Percentiles rank a stretch among this genome's conserved stretches.
phyloP scores from a whole-genome alignment of 371 early-diverging fungal genomes.

The Entomophthora muscae region DNA sequence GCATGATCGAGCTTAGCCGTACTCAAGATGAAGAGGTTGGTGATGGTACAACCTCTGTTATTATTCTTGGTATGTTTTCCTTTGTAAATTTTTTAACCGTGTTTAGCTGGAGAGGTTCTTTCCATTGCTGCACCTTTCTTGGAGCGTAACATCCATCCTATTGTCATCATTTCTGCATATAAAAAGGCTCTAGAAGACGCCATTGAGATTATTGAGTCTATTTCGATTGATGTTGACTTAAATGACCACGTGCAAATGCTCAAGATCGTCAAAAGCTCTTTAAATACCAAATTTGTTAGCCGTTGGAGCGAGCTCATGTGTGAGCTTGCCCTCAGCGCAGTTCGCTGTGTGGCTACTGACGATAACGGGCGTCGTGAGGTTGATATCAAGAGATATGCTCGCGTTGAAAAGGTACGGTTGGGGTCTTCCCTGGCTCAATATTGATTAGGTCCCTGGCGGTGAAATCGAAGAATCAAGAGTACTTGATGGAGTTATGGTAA shows the following conservation, averaged over 20 bases:
- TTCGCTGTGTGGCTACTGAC: conserved; percentile 70
- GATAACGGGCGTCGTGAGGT: conserved; percentile 62
- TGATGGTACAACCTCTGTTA: conserved; percentile 99
- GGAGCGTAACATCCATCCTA: conserved; percentile 96
- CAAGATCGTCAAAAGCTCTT: conserved; percentile 68
- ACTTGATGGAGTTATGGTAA: conserved; percentile 97
- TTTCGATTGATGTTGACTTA: conserved; percentile 70
- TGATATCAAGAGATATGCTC: conserved; percentile 96
- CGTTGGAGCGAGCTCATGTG: conserved; percentile 96
- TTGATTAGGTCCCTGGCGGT: conserved; percentile 86
- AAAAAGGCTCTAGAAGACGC: conserved; percentile 88
- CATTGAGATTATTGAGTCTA: conserved; percentile 60
- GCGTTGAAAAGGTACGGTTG: conserved; percentile 81
- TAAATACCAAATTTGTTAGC: conserved; percentile 95
- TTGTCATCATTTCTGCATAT: conserved; percentile 87
- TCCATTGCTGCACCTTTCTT: conserved; percentile 82
- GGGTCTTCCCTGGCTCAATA: not conserved
- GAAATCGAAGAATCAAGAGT: conserved; percentile 92
- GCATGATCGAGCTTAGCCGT: conserved; percentile 97
- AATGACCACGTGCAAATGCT: conserved; percentile 76
- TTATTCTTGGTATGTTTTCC: conserved; percentile 67
- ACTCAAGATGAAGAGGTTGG: conserved; percentile 99
- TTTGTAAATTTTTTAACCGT: not conserved
- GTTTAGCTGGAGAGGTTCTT: conserved; percentile 85
- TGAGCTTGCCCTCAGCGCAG: conserved; percentile 89